Evolutionary conservation across 192 early-diverging fungal genomes (phyloP).

Genomic region (Coemansia sp.): DNA sequence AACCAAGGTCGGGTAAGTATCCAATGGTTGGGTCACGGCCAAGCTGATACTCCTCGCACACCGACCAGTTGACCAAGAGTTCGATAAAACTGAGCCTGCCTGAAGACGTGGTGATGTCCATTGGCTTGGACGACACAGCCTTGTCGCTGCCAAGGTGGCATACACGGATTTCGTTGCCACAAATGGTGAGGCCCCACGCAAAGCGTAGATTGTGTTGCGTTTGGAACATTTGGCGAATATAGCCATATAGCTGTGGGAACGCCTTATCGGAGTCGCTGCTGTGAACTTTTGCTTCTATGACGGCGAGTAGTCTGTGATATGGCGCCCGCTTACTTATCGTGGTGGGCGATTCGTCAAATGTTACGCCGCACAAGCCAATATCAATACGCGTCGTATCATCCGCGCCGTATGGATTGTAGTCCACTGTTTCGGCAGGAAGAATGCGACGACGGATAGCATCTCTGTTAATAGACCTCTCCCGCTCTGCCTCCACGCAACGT

Average conservation of each 20-base stretch:
- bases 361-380: not conserved
- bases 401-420: not conserved
- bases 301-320: not conserved
- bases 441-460: not conserved
- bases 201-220: constrained; percentile 10
- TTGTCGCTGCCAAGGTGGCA: not conserved
- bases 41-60: constrained; percentile 6
- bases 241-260: not conserved
- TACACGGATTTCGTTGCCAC: not conserved
- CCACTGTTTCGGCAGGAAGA: not conserved
- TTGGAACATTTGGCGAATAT: not conserved
- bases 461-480: not conserved
- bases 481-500: not conserved
- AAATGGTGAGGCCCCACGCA: constrained; percentile 15
- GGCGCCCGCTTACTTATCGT: not conserved
- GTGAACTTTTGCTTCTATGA: not conserved
- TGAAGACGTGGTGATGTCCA: not conserved
- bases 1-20: not conserved
- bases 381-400: not conserved
- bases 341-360: not conserved
- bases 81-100: not conserved
- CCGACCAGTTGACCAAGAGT: constrained; percentile 13
- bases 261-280: not conserved
- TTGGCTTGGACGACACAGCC: not conserved
- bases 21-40: constrained; percentile 3